Percentiles rank a stretch among this genome's conserved stretches.
Evolutionary conservation across 2,329 filamentous ascomycete species (phyloP).

Genomic region (Penicillium fuscoglaucum): DNA sequence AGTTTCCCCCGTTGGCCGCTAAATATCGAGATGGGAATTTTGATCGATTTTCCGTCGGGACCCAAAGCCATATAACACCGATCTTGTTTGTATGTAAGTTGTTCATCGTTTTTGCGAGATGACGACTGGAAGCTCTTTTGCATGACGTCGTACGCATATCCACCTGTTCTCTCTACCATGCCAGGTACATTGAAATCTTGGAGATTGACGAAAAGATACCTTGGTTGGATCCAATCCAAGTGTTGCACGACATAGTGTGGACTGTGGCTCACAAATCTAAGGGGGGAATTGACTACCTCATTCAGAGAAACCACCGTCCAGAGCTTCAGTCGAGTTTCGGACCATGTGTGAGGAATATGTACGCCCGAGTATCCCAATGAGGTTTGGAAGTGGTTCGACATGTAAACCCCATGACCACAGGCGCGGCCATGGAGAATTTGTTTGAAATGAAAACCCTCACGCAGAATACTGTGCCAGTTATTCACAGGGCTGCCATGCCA

Average conservation of each 20-base stretch:
- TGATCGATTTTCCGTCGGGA: slow-evolving; percentile 36
- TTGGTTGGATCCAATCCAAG: slow-evolving; percentile 84
- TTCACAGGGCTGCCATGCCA: slow-evolving; percentile 77
- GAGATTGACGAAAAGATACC: slow-evolving; percentile 71
- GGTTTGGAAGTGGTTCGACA: slow-evolving; percentile 60
- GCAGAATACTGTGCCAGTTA: slow-evolving; percentile 91
- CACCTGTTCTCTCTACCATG: no score
- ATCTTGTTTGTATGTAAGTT: slow-evolving; percentile 40
- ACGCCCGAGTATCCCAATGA: slow-evolving; percentile 55
- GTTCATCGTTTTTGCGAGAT: not conserved
- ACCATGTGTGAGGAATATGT: slow-evolving; percentile 54
- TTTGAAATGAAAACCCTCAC: slow-evolving; percentile 75
- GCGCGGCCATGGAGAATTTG: slow-evolving; percentile 64
- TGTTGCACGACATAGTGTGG: slow-evolving; percentile 73
- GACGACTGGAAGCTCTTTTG: not conserved
- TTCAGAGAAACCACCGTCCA: slow-evolving; percentile 68
- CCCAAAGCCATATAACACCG: slow-evolving; percentile 44
- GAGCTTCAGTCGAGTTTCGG: slow-evolving; percentile 64
- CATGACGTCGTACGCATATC: not conserved
- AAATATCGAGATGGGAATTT: slow-evolving; percentile 56
- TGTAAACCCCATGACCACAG: slow-evolving; percentile 79
- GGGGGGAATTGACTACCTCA: slow-evolving; percentile 76
- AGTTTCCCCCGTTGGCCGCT: slow-evolving; percentile 46
- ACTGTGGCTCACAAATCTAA: slow-evolving; percentile 54
- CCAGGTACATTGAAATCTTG: not conserved